Percentiles rank a stretch among this genome's conserved stretches.
Evolutionary conservation across 179 eudicot genomes (phyloP).

Genomic region (Heliamphora pulchella): DNA sequence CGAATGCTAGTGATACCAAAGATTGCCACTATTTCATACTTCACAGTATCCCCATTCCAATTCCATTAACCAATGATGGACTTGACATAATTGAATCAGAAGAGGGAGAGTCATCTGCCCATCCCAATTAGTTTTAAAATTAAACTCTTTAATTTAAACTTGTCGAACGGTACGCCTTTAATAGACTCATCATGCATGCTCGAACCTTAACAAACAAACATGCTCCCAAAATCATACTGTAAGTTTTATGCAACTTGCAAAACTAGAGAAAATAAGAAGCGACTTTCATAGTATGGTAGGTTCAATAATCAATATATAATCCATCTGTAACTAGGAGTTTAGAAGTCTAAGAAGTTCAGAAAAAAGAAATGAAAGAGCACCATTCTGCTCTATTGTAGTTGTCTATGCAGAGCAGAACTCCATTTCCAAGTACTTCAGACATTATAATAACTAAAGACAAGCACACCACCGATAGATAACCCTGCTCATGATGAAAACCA

Average conservation of each 20-base stretch:
- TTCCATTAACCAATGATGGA: no score
- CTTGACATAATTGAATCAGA: no score
- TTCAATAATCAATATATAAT: no score
- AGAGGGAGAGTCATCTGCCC: no score
- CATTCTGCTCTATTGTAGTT: background rate
- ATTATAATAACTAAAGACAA: background rate
- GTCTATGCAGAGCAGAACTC: background rate
- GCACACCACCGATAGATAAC: background rate
- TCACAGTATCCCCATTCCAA: no score
- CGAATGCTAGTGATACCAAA: no score
- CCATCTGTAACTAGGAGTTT: background rate
- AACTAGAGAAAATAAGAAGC: conserved; percentile 1
- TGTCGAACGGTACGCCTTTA: no score
- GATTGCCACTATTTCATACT: no score
- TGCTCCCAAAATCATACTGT: background rate
- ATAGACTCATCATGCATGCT: background rate
- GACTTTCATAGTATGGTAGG: background rate
- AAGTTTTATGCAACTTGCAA: background rate
- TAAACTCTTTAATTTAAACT: no score
- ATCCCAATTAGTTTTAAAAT: no score
- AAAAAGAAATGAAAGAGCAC: background rate
- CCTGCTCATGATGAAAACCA: conserved; percentile 2
- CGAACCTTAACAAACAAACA: background rate
- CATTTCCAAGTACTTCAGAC: background rate
- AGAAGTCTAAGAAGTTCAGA: background rate